Conservation (phyloP, 371 early-diverging fungal genomes). For the Haplosporangium sp. region DNA sequence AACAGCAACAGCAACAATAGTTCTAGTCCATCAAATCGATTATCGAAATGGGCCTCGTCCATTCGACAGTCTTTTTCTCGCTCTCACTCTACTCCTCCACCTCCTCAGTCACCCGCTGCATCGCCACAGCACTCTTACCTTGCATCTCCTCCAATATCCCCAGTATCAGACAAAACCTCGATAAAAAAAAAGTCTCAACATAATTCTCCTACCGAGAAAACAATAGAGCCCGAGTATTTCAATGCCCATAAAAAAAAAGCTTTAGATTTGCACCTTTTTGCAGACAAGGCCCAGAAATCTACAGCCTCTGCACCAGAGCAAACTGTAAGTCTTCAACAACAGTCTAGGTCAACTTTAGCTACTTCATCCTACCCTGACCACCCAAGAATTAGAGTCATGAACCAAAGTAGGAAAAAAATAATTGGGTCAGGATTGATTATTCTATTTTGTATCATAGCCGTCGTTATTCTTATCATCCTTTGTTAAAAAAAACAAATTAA, state of each 20-base stretch:
- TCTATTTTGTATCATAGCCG: conserved; percentile 43
- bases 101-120: neutral
- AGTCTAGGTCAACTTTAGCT: neutral
- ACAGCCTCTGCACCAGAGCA: no score
- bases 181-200: neutral
- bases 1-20: conserved; percentile 2
- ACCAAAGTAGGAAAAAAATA: conserved; percentile 21
- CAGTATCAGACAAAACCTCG: neutral
- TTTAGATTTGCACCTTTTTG: no score
- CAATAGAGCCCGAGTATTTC: neutral
- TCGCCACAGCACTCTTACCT: neutral
- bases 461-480: conserved; percentile 45
- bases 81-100: conserved; percentile 3
- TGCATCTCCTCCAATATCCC: neutral
- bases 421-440: conserved; percentile 45
- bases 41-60: conserved; percentile 32
- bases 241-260: no score
- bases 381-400: conserved; percentile 17
- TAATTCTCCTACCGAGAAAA: neutral
- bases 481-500: conserved; percentile 2
- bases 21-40: conserved; percentile 15
- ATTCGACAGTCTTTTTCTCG: conserved; percentile 17
- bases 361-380: conserved; percentile 11
- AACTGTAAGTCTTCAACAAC: neutral
- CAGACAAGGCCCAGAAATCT: neutral